Evolutionary conservation across 495 filamentous ascomycete species (phyloP).

Genomic region (Annulohypoxylon nitens): DNA sequence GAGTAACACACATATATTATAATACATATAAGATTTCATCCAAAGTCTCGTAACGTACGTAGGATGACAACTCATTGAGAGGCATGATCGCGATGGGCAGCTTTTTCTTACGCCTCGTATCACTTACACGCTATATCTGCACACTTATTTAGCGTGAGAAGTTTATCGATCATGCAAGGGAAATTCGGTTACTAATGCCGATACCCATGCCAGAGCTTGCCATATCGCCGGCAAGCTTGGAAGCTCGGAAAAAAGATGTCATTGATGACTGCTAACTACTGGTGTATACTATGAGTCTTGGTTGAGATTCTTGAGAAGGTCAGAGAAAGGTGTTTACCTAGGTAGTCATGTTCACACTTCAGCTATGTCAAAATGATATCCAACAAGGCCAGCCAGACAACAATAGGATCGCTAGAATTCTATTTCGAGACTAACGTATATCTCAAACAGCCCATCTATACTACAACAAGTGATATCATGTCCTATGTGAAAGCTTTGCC

Average conservation of each 20-base stretch:
- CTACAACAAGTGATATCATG: constrained; percentile 16
- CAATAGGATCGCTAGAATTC: not conserved
- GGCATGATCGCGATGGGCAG: not conserved
- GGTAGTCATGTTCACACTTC: not conserved
- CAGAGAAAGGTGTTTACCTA: too few species aligned
- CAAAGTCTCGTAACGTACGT: not conserved
- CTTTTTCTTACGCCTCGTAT: constrained; percentile 15
- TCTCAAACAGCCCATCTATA: not conserved
- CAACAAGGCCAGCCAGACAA: not conserved
- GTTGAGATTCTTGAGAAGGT: not conserved
- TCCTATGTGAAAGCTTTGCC: not conserved
- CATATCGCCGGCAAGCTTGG: not conserved
- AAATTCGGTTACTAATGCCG: constrained; percentile 5
- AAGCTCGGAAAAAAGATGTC: not conserved
- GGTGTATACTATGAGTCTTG: not conserved
- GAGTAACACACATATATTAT: not conserved
- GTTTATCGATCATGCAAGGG: constrained; percentile 19
- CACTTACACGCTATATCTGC: constrained; percentile 4
- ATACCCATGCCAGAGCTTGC: constrained; percentile 1
- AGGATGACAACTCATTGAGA: not conserved
- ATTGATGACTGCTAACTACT: not conserved
- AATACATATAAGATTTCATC: not conserved
- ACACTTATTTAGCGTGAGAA: constrained; percentile 16
- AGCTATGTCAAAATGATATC: not conserved
- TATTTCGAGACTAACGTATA: constrained; percentile 14